phyloP scores from a whole-genome alignment of 805 yeast species.

The Zygosaccharomyces bisporus region DNA sequence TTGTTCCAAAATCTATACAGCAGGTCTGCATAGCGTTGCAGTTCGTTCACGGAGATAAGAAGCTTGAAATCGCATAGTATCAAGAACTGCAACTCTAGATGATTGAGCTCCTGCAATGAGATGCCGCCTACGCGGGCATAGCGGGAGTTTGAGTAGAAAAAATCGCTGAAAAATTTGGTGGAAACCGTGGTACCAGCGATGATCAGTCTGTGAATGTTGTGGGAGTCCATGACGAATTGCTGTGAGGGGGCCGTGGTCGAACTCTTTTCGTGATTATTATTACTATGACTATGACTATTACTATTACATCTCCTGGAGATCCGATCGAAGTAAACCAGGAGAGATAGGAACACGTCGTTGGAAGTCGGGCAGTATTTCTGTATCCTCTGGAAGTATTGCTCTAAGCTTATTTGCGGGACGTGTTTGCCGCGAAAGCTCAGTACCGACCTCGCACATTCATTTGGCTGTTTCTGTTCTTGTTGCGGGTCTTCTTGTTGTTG shows the following conservation, averaged over 20 bases:
- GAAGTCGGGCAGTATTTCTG: slow-evolving; percentile 98
- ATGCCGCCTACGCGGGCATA: slow-evolving; percentile 96
- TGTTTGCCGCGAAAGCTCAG: slow-evolving; percentile 94
- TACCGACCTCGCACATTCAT: slow-evolving; percentile 37
- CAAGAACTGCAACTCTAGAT: slow-evolving; percentile 84
- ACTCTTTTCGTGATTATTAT: slow-evolving; percentile 14
- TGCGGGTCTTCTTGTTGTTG: slow-evolving; percentile 10
- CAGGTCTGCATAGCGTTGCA: slow-evolving; percentile 85
- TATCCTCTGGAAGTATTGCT: slow-evolving; percentile 84
- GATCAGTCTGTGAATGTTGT: slow-evolving; percentile 88
- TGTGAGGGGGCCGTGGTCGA: slow-evolving; percentile 41
- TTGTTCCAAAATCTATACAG: slow-evolving; percentile 74
- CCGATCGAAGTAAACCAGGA: slow-evolving; percentile 90
- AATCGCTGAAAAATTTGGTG: slow-evolving; percentile 90
- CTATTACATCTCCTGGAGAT: slow-evolving; percentile 63
- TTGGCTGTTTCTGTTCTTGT: slow-evolving; percentile 3
- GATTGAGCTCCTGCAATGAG: slow-evolving; percentile 88
- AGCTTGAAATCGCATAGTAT: slow-evolving; percentile 79
- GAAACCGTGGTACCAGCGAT: slow-evolving; percentile 95
- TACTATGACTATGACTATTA: slow-evolving; percentile 20
- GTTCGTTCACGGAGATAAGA: slow-evolving; percentile 84
- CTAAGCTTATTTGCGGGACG: slow-evolving; percentile 90
- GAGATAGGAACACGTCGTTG: slow-evolving; percentile 86
- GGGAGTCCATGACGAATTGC: slow-evolving; percentile 91
- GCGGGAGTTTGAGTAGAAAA: slow-evolving; percentile 88